Conservation (phyloP, 768 basidiomycete species). For the Lyophyllum shimeji region DNA sequence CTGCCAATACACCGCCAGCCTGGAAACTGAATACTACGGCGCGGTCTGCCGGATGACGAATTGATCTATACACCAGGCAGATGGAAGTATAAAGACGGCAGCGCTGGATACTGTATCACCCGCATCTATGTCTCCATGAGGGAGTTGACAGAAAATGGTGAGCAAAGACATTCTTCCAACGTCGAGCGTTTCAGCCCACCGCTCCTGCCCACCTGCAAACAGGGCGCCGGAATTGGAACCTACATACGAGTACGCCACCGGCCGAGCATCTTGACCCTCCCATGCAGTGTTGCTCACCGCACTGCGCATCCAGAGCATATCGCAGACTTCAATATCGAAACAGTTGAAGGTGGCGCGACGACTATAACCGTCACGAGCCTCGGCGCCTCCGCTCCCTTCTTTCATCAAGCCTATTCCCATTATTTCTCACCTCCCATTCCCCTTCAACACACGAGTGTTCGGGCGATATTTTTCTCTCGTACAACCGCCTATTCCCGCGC, state of each 20-base stretch:
- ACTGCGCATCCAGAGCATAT: conserved; percentile 23
- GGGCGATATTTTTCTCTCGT: conserved; percentile 14
- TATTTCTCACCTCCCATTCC: conserved; percentile 23
- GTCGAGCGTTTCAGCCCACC: background rate
- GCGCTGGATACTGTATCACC: conserved; percentile 27
- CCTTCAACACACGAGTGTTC: conserved; percentile 15
- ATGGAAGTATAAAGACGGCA: conserved; percentile 29
- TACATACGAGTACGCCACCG: conserved; percentile 28
- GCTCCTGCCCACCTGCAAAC: background rate
- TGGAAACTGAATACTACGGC: background rate
- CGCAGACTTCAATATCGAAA: conserved; percentile 28
- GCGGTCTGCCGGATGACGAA: conserved; percentile 27
- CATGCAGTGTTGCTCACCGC: background rate
- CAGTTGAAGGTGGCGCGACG: conserved; percentile 17
- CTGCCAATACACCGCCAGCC: background rate
- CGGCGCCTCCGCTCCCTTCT: conserved; percentile 24
- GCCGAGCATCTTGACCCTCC: background rate
- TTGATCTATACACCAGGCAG: conserved; percentile 32
- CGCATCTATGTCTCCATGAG: conserved; percentile 34
- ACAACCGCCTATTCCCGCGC: conserved; percentile 26
- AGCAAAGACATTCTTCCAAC: background rate
- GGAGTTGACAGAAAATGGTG: conserved; percentile 29
- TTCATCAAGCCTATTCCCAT: conserved; percentile 25
- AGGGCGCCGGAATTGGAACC: conserved; percentile 36
- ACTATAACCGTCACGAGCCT: conserved; percentile 24